Evolutionary conservation across 495 filamentous ascomycete species (phyloP).

Genomic region (Neurospora sp.): DNA sequence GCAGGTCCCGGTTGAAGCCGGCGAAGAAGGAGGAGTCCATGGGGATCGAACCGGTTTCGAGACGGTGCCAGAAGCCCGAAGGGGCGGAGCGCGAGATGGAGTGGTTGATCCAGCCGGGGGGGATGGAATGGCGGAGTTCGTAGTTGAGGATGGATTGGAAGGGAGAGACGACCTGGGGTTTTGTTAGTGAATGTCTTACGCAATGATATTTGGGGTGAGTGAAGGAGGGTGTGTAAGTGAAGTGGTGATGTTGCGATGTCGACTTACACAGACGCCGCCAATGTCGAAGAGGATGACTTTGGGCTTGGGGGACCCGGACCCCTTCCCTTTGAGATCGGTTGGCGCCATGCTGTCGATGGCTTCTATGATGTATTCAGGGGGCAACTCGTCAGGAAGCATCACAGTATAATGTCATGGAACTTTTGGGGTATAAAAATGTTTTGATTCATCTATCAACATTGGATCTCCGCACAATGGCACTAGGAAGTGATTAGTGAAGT

Average conservation of each 20-base stretch:
- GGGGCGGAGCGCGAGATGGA: slow-evolving; percentile 70
- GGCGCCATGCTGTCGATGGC: slow-evolving; percentile 16
- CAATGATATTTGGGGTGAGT: no score
- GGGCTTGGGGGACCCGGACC: slow-evolving; percentile 33
- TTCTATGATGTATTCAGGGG: slow-evolving; percentile 18
- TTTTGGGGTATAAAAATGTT: not conserved
- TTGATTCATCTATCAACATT: not conserved
- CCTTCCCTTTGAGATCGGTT: slow-evolving; percentile 15
- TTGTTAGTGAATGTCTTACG: slow-evolving; percentile 9
- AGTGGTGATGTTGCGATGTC: not conserved
- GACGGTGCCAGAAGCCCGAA: slow-evolving; percentile 76
- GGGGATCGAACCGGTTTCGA: slow-evolving; percentile 66
- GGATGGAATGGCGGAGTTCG: slow-evolving; percentile 63
- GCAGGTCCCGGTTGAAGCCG: slow-evolving; percentile 66
- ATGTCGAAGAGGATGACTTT: slow-evolving; percentile 91
- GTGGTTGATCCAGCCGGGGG: slow-evolving; percentile 82
- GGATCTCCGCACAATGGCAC: not conserved
- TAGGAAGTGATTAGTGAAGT: not conserved
- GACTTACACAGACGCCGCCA: slow-evolving; percentile 87
- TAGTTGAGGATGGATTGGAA: slow-evolving; percentile 89
- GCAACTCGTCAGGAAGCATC: slow-evolving; percentile 14
- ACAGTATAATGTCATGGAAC: not conserved
- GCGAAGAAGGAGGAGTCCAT: slow-evolving; percentile 67
- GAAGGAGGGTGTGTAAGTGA: no score
- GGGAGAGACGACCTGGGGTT: slow-evolving; percentile 68